A percentile compares a stretch with the other conserved stretches of the same genome.
phyloP scores from a whole-genome alignment of 2,329 filamentous ascomycete genomes.

The Trichoderma sp. region DNA sequence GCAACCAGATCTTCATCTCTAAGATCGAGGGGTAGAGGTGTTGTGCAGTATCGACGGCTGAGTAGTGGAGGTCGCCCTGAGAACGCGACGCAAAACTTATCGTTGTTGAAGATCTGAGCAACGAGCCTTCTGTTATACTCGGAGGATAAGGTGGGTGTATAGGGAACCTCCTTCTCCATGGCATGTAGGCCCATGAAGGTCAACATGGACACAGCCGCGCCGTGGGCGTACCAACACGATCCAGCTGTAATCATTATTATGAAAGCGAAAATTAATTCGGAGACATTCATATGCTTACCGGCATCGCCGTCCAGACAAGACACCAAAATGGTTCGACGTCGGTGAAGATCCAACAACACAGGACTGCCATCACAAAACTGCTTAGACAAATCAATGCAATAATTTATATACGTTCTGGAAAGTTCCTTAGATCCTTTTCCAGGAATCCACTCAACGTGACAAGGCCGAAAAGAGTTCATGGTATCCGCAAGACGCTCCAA shows the following conservation, averaged over 20 bases:
- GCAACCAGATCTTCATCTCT: conserved; percentile 50
- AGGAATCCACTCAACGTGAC: not conserved
- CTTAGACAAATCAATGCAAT: conserved; percentile 23
- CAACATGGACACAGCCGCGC: conserved; percentile 38
- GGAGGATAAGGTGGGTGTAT: conserved; percentile 37
- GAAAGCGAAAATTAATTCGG: not conserved
- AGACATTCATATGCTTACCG: conserved; percentile 28
- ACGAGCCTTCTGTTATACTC: conserved; percentile 39
- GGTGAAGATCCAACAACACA: conserved; percentile 40
- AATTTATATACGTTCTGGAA: conserved; percentile 10
- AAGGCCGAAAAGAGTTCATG: not conserved
- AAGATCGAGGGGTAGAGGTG: conserved; percentile 57
- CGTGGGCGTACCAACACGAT: conserved; percentile 40
- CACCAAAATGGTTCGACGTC: conserved; percentile 37
- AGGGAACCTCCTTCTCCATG: conserved; percentile 27
- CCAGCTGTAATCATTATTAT: not conserved
- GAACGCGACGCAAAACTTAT: conserved; percentile 54
- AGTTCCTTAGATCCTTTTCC: not conserved
- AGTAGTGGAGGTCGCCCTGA: conserved; percentile 56
- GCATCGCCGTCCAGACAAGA: conserved; percentile 44
- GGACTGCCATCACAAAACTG: conserved; percentile 36
- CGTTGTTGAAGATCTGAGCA: conserved; percentile 42
- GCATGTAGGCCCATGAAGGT: conserved; percentile 42
- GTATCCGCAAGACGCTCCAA: conserved; percentile 6
- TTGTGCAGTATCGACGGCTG: conserved; percentile 53